Conservation (phyloP, 1,139 yeast species). For the Maudiozyma humilis region DNA sequence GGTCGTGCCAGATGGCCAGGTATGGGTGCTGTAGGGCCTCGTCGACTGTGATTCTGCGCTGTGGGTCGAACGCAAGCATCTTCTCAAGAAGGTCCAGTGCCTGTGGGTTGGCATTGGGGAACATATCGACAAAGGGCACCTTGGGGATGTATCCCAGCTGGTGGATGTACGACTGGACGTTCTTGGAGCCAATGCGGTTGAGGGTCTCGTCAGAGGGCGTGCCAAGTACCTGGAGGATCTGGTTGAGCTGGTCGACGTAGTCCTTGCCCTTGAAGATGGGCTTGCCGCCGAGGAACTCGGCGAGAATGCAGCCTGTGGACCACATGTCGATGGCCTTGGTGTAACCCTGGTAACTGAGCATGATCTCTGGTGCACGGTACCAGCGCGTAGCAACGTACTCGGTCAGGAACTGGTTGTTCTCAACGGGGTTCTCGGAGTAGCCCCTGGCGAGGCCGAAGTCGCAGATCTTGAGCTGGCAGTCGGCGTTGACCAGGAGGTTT, state of each 20-base stretch:
- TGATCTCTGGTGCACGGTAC: slow-evolving; percentile 97
- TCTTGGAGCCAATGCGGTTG: slow-evolving; percentile 74
- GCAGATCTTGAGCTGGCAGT: slow-evolving; percentile 91
- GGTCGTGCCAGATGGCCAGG: slow-evolving; percentile 91
- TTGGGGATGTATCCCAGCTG: slow-evolving; percentile 79
- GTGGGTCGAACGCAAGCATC: slow-evolving; percentile 85
- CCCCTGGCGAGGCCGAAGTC: slow-evolving; percentile 97
- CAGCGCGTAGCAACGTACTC: slow-evolving; percentile 97
- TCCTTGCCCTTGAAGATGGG: slow-evolving; percentile 93
- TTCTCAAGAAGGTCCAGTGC: slow-evolving; percentile 77
- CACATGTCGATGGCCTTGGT: slow-evolving; percentile 95
- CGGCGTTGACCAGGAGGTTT: slow-evolving; percentile 85
- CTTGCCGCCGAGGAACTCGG: slow-evolving; percentile 86
- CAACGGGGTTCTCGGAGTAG: slow-evolving; percentile 74
- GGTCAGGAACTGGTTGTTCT: slow-evolving; percentile 85
- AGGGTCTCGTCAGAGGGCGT: slow-evolving; percentile 86
- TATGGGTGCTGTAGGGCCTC: slow-evolving; percentile 89
- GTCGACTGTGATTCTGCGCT: slow-evolving; percentile 77
- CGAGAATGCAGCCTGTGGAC: slow-evolving; percentile 96
- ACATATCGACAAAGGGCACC: slow-evolving; percentile 61
- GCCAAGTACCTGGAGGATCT: slow-evolving; percentile 76
- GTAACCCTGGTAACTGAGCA: slow-evolving; percentile 87
- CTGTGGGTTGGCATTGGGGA: slow-evolving; percentile 80
- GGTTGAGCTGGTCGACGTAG: slow-evolving; percentile 90
- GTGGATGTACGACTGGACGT: slow-evolving; percentile 90